Conservation (phyloP, 1,139 yeast genomes). For the Kluyveromyces sp. region DNA sequence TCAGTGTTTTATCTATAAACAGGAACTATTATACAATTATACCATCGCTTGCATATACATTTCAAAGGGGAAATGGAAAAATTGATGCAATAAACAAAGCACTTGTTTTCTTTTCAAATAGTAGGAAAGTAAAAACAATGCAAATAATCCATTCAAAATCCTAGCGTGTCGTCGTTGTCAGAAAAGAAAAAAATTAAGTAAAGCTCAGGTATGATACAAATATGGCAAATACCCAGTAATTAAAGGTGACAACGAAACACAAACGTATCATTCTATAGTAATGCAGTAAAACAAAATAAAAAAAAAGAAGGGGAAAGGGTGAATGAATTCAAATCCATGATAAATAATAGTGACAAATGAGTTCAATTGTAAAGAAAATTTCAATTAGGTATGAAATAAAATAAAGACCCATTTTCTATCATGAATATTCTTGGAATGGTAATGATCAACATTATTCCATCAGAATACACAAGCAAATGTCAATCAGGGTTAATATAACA, state of each 20-base stretch:
- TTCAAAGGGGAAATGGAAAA: background rate
- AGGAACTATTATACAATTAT: constrained; percentile 14
- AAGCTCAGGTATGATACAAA: background rate
- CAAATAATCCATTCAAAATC: background rate
- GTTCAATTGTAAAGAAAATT: background rate
- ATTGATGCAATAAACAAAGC: background rate
- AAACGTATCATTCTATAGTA: background rate
- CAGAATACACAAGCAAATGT: constrained; percentile 6
- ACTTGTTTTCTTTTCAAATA: too few relatives aligned
- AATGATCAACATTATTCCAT: constrained; percentile 6
- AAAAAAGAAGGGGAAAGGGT: constrained; percentile 1
- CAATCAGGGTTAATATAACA: constrained; percentile 1
- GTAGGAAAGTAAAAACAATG: background rate
- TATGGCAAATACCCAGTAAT: background rate
- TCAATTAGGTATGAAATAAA: background rate
- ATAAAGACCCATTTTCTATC: constrained; percentile 5
- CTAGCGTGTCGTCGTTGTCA: background rate
- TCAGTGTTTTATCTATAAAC: constrained; percentile 14
- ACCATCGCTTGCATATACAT: constrained; percentile 10
- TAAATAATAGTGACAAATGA: constrained; percentile 1
- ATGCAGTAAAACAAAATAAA: background rate
- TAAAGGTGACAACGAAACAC: constrained; percentile 1
- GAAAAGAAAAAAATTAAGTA: background rate
- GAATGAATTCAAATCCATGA: constrained; percentile 3
- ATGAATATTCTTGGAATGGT: constrained; percentile 6